A percentile compares a stretch with the other conserved stretches of the same genome.
phyloP scores from a whole-genome alignment of 2,329 filamentous ascomycete genomes.

The Amauroascus niger region DNA sequence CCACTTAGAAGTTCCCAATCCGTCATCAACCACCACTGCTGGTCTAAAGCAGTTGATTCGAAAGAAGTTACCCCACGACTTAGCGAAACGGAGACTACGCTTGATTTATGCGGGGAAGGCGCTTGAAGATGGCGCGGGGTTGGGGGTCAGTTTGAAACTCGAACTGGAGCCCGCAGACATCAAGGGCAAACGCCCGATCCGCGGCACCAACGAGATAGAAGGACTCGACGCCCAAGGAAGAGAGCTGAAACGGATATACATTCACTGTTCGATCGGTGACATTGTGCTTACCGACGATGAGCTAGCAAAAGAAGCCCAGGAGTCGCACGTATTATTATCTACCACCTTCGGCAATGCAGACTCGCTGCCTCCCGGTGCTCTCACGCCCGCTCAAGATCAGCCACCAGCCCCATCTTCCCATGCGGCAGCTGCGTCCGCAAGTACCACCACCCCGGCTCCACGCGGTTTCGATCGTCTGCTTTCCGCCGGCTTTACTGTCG shows the following conservation, averaged over 20 bases:
- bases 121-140: constrained; percentile 60
- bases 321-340: neutral
- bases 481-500: constrained; percentile 65
- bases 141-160: constrained; percentile 52
- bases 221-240: constrained; percentile 20
- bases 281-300: constrained; percentile 60
- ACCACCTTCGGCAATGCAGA: neutral
- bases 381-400: neutral
- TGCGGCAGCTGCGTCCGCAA: neutral
- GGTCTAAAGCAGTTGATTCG: constrained; percentile 78
- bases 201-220: neutral
- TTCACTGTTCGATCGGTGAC: constrained; percentile 84
- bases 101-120: constrained; percentile 86
- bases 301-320: constrained; percentile 54
- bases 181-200: constrained; percentile 56
- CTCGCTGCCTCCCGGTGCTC: neutral
- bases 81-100: constrained; percentile 62
- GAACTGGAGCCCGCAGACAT: constrained; percentile 28
- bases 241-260: constrained; percentile 55
- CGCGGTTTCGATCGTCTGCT: constrained; percentile 84
- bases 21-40: constrained; percentile 60
- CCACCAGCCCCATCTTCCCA: neutral
- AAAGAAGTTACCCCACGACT: constrained; percentile 51
- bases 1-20: constrained; percentile 61
- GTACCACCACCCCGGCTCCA: constrained; percentile 43